These are phyloP conservation scores for Trypanosoma melophagium DNA, from an alignment of 208 protist species.

Conservation along the genomic window DNA sequence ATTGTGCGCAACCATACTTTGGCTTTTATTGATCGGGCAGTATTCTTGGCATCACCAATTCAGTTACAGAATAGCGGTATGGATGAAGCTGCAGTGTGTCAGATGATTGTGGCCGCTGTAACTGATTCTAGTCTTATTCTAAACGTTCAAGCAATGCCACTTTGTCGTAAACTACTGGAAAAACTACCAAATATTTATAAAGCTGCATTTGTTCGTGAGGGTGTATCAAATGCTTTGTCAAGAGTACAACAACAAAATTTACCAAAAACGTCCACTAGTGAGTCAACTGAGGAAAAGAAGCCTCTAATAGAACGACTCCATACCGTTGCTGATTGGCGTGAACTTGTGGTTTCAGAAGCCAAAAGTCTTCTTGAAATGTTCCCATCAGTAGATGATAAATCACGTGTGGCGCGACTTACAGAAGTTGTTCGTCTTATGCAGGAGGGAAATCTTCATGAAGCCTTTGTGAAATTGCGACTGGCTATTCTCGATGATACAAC, in stretches of 20 bases:
- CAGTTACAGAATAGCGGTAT: slow-evolving; percentile 45
- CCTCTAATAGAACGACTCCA: slow-evolving; percentile 15
- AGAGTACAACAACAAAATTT: slow-evolving; percentile 36
- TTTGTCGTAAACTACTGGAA: slow-evolving; percentile 60
- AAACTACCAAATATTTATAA: slow-evolving; percentile 67
- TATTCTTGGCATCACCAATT: slow-evolving; percentile 46
- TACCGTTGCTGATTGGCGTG: slow-evolving; percentile 40
- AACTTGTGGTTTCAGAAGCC: slow-evolving; percentile 44
- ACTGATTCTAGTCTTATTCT: slow-evolving; percentile 42
- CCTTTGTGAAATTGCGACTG: slow-evolving; percentile 38
- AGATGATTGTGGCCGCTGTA: slow-evolving; percentile 60
- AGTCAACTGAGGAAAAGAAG: slow-evolving; percentile 3
- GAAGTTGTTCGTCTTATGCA: slow-evolving; percentile 43
- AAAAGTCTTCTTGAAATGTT: slow-evolving; percentile 38
- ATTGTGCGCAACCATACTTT: slow-evolving; percentile 42
- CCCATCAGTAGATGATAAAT: slow-evolving; percentile 37
- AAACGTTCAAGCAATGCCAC: slow-evolving; percentile 53
- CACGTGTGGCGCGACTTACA: slow-evolving; percentile 34
- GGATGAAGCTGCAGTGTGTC: slow-evolving; percentile 38
- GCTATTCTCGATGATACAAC: slow-evolving; percentile 53
- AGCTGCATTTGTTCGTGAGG: slow-evolving; percentile 81
- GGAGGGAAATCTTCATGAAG: slow-evolving; percentile 37
- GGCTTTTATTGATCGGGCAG: slow-evolving; percentile 58
- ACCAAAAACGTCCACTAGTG: neutral
- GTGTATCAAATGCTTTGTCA: slow-evolving; percentile 57